phyloP scores from a whole-genome alignment of 2,329 filamentous ascomycete genomes.

The Diaporthe destruens region DNA sequence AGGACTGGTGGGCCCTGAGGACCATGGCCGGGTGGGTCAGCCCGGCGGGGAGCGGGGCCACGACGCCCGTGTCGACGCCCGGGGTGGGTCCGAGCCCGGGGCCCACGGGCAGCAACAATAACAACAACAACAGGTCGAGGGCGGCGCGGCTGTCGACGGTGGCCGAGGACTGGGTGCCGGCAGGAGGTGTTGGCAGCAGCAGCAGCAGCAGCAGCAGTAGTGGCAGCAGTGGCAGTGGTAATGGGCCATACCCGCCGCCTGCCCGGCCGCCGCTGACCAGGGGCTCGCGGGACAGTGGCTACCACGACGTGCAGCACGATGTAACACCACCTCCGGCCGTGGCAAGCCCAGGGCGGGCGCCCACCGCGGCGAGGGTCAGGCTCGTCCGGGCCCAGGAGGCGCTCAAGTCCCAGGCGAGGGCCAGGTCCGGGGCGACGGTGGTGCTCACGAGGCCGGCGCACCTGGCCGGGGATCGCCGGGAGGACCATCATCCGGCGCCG shows the following conservation, averaged over 20 bases:
- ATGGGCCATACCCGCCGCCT: background rate
- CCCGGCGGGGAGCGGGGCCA: slow-evolving; percentile 28
- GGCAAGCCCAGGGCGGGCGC: background rate
- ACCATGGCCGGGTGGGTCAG: slow-evolving; percentile 23
- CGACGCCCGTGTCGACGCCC: slow-evolving; percentile 26
- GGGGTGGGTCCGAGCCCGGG: background rate
- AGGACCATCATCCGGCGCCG: background rate
- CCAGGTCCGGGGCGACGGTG: slow-evolving; percentile 8
- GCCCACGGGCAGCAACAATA: background rate
- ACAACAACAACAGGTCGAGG: background rate
- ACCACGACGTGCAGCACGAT: background rate
- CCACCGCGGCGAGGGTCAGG: slow-evolving; percentile 34
- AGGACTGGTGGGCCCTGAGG: slow-evolving; percentile 29
- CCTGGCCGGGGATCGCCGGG: slow-evolving; percentile 20
- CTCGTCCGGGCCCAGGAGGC: slow-evolving; percentile 38
- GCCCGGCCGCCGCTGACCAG: slow-evolving; percentile 19
- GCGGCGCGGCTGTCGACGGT: slow-evolving; percentile 19
- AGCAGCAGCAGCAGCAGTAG: background rate
- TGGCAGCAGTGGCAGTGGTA: background rate
- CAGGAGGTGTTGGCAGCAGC: background rate
- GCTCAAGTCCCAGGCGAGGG: slow-evolving; percentile 26
- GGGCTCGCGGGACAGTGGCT: background rate
- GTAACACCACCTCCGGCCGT: slow-evolving; percentile 15
- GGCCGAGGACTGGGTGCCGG: slow-evolving; percentile 1
- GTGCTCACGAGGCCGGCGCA: slow-evolving; percentile 34